phyloP scores from a whole-genome alignment of 768 basidiomycete species.

The Pleurotus giganteus region DNA sequence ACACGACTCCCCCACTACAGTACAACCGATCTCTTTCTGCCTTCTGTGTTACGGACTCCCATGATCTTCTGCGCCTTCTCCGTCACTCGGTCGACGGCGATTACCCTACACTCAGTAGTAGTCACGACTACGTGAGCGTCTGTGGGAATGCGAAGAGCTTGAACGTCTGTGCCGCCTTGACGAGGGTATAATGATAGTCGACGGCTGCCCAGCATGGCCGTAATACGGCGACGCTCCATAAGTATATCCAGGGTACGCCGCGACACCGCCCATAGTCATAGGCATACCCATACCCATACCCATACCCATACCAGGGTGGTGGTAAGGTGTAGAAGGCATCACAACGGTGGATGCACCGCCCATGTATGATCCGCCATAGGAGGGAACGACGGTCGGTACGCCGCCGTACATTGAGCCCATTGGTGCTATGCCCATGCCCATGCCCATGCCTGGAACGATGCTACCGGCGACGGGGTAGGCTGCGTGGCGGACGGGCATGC shows the following conservation, averaged over 20 bases:
- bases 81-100: neutral
- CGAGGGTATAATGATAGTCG: slow-evolving; percentile 1
- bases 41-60: neutral
- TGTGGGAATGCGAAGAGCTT: neutral
- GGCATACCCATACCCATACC: too few species aligned
- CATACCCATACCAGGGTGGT: neutral
- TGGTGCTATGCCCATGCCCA: neutral
- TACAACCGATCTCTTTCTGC: too few species aligned
- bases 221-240: slow-evolving; percentile 7
- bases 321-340: neutral
- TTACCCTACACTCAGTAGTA: neutral
- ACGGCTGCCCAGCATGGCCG: neutral
- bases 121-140: slow-evolving; percentile 1
- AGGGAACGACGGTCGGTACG: neutral
- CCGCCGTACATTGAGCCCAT: neutral
- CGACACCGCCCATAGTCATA: neutral
- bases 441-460: neutral
- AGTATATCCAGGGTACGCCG: neutral
- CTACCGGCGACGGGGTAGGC: neutral
- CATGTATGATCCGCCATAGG: neutral
- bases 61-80: neutral
- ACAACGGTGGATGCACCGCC: slow-evolving; percentile 1
- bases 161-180: neutral
- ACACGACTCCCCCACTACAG: too few species aligned
- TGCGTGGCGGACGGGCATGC: neutral